Evolutionary conservation across 176 grass and related monocot species (phyloP).

Genomic region (Zoysia japonica): DNA sequence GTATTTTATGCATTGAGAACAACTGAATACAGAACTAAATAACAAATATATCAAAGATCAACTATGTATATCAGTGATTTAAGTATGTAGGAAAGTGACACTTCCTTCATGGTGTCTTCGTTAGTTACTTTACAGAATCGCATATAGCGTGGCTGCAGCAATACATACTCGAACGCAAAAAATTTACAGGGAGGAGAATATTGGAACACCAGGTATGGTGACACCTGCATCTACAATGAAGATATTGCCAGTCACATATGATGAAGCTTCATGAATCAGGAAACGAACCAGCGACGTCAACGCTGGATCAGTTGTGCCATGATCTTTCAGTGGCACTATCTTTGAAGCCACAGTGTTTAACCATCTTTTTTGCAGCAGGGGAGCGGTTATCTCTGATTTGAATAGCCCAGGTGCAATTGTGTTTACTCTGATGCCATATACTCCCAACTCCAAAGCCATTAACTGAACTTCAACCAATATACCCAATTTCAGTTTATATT

Average conservation of each 20-base stretch:
- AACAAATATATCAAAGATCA: background rate
- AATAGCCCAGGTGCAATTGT: conserved; percentile 81
- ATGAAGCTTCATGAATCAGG: conserved; percentile 67
- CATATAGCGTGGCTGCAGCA: background rate
- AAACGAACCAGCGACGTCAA: conserved; percentile 71
- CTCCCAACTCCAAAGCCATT: conserved; percentile 86
- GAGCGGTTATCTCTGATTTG: conserved; percentile 74
- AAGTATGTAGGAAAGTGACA: background rate
- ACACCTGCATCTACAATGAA: conserved; percentile 72
- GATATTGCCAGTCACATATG: conserved; percentile 80
- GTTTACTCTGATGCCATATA: conserved; percentile 75
- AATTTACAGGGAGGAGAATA: conserved; percentile 83
- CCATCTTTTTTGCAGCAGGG: conserved; percentile 71
- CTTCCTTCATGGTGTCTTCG: background rate
- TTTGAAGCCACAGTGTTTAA: conserved; percentile 56
- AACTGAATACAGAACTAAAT: background rate
- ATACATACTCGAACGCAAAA: background rate
- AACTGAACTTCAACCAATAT: conserved; percentile 37
- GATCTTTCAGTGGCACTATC: conserved; percentile 59
- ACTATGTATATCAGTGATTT: background rate
- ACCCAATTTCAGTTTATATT: background rate
- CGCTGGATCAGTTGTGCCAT: conserved; percentile 71
- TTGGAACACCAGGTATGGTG: conserved; percentile 66
- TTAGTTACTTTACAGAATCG: background rate
- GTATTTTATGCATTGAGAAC: background rate